phyloP scores from a whole-genome alignment of 345 rosid genomes.

The Linum usitatissimum region DNA sequence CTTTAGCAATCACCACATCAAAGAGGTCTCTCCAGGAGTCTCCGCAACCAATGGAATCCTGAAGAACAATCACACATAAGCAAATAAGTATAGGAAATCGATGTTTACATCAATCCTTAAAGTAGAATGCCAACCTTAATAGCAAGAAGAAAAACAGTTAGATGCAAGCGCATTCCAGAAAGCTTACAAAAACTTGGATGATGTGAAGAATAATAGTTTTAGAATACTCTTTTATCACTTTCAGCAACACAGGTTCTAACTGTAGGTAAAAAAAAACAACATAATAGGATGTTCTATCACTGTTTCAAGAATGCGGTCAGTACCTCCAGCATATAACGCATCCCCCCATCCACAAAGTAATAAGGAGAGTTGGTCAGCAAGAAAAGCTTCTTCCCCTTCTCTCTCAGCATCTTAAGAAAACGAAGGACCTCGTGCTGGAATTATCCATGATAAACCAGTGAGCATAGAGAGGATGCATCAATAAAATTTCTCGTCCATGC shows the following conservation, averaged over 20 bases:
- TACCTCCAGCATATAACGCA: constrained; percentile 90
- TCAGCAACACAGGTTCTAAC: neutral
- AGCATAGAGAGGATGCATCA: neutral
- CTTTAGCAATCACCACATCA: constrained; percentile 93
- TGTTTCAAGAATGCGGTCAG: constrained; percentile 4
- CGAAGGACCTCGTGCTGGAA: constrained; percentile 50
- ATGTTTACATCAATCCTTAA: neutral
- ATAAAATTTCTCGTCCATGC: no score
- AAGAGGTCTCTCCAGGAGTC: constrained; percentile 92
- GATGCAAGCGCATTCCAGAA: neutral
- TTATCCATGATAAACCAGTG: constrained; percentile 3
- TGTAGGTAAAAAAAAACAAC: neutral
- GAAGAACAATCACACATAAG: constrained; percentile 19
- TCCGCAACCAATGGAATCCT: constrained; percentile 55
- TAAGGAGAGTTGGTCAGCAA: constrained; percentile 89
- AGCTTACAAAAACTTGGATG: neutral
- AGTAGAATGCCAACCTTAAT: neutral
- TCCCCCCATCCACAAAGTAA: constrained; percentile 93
- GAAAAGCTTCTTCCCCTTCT: constrained; percentile 90
- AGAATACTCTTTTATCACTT: neutral
- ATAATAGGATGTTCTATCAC: neutral
- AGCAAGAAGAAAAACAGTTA: neutral
- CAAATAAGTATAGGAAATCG: neutral
- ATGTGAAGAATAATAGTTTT: neutral
- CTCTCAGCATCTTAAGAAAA: constrained; percentile 65